Percentiles rank a stretch among this genome's conserved stretches.
Conservation (phyloP, 2,329 filamentous ascomycete species). For the Huntiella bhutanensis region DNA sequence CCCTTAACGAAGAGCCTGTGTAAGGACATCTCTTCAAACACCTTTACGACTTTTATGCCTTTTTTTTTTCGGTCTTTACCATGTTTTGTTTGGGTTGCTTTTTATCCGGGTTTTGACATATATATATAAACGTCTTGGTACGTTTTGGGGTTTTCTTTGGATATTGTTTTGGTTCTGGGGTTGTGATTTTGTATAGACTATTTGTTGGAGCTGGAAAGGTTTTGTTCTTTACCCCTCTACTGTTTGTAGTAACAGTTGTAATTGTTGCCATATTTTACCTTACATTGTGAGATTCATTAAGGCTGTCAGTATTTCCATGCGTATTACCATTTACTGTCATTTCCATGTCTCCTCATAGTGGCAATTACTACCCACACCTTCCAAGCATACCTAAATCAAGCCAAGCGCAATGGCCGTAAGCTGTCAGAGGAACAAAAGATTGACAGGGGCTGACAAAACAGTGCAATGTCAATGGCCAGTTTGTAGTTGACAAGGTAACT, state of each 20-base stretch:
- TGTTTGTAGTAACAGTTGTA: background rate
- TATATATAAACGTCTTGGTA: background rate
- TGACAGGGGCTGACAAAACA: too few relatives aligned
- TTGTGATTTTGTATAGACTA: background rate
- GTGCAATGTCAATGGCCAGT: too few relatives aligned
- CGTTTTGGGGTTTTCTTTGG: background rate
- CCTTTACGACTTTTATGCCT: conserved; percentile 1
- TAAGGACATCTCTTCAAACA: background rate
- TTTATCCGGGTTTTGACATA: background rate
- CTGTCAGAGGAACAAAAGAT: background rate
- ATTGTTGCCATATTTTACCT: conserved; percentile 6
- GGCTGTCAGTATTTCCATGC: too few relatives aligned
- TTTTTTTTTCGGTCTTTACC: conserved; percentile 1
- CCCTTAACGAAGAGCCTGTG: conserved; percentile 19
- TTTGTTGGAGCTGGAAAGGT: background rate
- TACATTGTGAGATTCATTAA: background rate
- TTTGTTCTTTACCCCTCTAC: background rate
- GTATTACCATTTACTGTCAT: too few relatives aligned
- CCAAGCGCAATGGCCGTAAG: background rate
- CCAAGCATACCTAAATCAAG: background rate
- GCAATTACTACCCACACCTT: too few relatives aligned
- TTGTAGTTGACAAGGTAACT: too few relatives aligned
- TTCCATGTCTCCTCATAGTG: too few relatives aligned
- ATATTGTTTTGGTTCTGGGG: background rate
- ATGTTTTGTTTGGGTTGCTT: background rate